phyloP scores from a whole-genome alignment of 2,329 filamentous ascomycete species.

The Colletotrichum noveboracense region DNA sequence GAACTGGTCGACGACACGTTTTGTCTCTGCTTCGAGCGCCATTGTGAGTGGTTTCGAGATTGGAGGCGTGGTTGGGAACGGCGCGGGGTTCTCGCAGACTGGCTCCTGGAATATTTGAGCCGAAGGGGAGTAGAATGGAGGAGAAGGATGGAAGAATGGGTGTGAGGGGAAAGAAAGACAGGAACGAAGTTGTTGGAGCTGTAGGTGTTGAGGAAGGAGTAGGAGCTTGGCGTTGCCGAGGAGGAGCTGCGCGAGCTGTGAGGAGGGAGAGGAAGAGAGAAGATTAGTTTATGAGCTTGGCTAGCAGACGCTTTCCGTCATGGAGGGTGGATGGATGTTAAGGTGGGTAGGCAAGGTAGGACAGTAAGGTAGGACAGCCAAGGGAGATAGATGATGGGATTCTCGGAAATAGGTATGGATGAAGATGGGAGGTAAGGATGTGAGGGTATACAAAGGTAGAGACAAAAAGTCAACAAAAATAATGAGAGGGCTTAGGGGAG shows the following conservation, averaged over 20 bases:
- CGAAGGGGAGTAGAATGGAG: constrained; percentile 45
- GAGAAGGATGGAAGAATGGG: constrained; percentile 31
- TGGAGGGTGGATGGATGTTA: constrained; percentile 30
- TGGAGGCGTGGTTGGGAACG: constrained; percentile 59
- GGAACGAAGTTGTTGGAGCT: constrained; percentile 30
- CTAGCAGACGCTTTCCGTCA: constrained; percentile 4
- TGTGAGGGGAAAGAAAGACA: constrained; percentile 25
- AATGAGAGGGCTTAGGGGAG: background rate
- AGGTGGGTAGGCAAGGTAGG: constrained; percentile 23
- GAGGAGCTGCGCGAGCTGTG: constrained; percentile 57
- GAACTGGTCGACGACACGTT: constrained; percentile 83
- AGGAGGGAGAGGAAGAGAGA: constrained; percentile 22
- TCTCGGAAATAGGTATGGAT: background rate
- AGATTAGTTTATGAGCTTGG: constrained; percentile 21
- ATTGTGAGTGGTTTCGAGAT: constrained; percentile 63
- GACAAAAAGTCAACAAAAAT: background rate
- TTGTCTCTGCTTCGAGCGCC: constrained; percentile 73
- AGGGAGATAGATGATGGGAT: background rate
- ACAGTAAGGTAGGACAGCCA: background rate
- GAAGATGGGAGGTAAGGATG: background rate
- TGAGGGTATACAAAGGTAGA: background rate
- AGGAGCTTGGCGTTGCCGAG: constrained; percentile 53
- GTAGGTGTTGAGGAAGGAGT: background rate
- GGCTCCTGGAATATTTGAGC: constrained; percentile 45
- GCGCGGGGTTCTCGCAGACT: constrained; percentile 59